phyloP scores from a whole-genome alignment of 2,329 filamentous ascomycete genomes.

The Fusarium papillatum region DNA sequence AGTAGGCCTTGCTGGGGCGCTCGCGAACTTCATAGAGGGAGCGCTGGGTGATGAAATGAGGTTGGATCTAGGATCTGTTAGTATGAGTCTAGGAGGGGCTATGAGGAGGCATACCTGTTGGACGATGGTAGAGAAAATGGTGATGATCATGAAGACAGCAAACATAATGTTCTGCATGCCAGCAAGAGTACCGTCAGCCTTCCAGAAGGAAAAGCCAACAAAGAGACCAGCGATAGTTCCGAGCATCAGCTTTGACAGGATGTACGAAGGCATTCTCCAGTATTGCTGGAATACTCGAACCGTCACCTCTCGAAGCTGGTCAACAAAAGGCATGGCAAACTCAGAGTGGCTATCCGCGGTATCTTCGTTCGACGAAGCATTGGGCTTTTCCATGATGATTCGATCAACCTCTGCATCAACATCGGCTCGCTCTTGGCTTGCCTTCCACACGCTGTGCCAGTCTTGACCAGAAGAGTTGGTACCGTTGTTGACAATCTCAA shows the following conservation, averaged over 20 bases:
- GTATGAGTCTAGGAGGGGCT: slow-evolving; percentile 8
- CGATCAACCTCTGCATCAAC: background rate
- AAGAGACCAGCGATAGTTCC: slow-evolving; percentile 74
- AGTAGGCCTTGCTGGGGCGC: slow-evolving; percentile 80
- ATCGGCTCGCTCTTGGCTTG: background rate
- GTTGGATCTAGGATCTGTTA: slow-evolving; percentile 70
- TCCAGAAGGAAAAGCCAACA: slow-evolving; percentile 81
- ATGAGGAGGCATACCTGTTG: slow-evolving; percentile 62
- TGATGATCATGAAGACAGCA: slow-evolving; percentile 80
- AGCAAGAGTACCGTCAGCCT: slow-evolving; percentile 66
- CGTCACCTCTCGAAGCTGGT: slow-evolving; percentile 4
- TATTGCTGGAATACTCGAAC: slow-evolving; percentile 23
- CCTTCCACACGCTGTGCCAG: background rate
- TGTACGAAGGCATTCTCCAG: slow-evolving; percentile 19
- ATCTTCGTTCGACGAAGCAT: background rate
- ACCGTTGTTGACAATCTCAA: slow-evolving; percentile 48
- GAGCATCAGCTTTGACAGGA: slow-evolving; percentile 68
- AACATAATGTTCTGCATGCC: slow-evolving; percentile 83
- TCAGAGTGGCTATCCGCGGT: slow-evolving; percentile 5
- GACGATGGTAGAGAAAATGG: slow-evolving; percentile 79
- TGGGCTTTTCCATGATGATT: background rate
- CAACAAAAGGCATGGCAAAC: background rate
- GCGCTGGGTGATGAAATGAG: slow-evolving; percentile 81
- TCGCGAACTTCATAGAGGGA: slow-evolving; percentile 84
- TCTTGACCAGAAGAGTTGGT: background rate